These are phyloP conservation scores for Chytriomyces confervae DNA, from an alignment of 192 early-diverging fungal species.

Conservation along the genomic window DNA sequence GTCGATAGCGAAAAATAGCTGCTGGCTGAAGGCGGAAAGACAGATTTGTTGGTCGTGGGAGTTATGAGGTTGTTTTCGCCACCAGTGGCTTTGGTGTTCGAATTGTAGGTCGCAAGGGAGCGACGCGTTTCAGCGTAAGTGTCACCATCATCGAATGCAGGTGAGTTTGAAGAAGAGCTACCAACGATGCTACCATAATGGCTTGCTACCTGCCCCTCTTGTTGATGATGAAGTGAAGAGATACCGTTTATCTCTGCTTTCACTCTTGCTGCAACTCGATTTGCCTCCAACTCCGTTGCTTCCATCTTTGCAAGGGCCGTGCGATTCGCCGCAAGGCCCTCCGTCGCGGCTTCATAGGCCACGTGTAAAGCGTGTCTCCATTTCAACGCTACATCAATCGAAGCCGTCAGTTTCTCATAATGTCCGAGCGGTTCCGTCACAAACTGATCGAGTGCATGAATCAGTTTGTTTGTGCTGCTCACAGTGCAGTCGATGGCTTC, in stretches of 20 bases:
- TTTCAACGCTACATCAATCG: conserved; percentile 84
- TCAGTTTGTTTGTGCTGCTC: conserved; percentile 73
- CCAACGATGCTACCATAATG: neutral
- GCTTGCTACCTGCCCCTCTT: neutral
- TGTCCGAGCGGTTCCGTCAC: conserved; percentile 86
- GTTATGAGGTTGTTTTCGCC: neutral
- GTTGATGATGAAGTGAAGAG: neutral
- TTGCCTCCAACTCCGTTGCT: conserved; percentile 63
- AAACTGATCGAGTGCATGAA: conserved; percentile 71
- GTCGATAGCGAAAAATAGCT: conserved; percentile 48
- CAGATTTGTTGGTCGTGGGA: neutral
- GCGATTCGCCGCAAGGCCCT: conserved; percentile 47
- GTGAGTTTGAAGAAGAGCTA: neutral
- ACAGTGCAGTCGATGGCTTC: conserved; percentile 88
- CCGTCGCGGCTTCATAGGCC: conserved; percentile 54
- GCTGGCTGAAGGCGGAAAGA: neutral
- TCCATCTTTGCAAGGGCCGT: conserved; percentile 47
- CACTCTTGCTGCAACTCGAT: conserved; percentile 75
- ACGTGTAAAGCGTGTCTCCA: conserved; percentile 87
- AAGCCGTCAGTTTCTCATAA: conserved; percentile 84
- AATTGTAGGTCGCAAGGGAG: neutral
- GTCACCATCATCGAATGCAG: conserved; percentile 35
- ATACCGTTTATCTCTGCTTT: conserved; percentile 66
- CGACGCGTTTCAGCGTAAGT: conserved; percentile 12
- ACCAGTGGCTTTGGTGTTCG: conserved; percentile 32